Evolutionary conservation across 2,329 filamentous ascomycete species (phyloP).

Genomic region (Penicillium sp.): DNA sequence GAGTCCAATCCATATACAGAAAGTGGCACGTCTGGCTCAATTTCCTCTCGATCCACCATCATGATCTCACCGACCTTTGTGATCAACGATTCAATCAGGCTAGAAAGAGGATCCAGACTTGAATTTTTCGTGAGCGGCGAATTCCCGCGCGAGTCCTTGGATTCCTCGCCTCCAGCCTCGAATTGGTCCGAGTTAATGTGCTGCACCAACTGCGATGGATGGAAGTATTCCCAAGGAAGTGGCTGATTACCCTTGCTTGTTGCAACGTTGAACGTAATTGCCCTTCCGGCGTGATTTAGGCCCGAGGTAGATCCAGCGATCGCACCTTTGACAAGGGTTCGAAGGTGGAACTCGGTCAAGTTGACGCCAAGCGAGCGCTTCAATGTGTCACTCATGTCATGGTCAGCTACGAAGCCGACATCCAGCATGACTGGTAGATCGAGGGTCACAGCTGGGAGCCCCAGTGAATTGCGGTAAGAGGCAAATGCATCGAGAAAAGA

Average conservation of each 20-base stretch:
- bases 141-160: neutral
- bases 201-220: neutral
- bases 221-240: neutral
- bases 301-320: conserved; percentile 4
- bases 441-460: neutral
- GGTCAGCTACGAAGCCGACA: conserved; percentile 23
- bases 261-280: neutral
- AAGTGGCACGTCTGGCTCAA: conserved; percentile 24
- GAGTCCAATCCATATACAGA: conserved; percentile 37
- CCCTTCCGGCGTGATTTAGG: neutral
- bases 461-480: conserved; percentile 11
- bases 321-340: conserved; percentile 5
- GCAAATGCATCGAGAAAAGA: conserved; percentile 31
- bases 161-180: neutral
- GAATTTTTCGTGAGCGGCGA: neutral
- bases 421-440: conserved; percentile 22
- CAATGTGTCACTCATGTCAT: conserved; percentile 2
- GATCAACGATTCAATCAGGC: conserved; percentile 20
- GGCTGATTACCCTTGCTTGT: neutral
- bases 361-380: neutral
- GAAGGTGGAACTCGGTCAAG: neutral
- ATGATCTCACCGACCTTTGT: conserved; percentile 31
- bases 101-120: neutral
- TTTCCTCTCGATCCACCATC: conserved; percentile 25
- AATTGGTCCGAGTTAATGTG: neutral